Conservation (phyloP, 2,329 filamentous ascomycete species). For the Akanthomyces dipterigenus region DNA sequence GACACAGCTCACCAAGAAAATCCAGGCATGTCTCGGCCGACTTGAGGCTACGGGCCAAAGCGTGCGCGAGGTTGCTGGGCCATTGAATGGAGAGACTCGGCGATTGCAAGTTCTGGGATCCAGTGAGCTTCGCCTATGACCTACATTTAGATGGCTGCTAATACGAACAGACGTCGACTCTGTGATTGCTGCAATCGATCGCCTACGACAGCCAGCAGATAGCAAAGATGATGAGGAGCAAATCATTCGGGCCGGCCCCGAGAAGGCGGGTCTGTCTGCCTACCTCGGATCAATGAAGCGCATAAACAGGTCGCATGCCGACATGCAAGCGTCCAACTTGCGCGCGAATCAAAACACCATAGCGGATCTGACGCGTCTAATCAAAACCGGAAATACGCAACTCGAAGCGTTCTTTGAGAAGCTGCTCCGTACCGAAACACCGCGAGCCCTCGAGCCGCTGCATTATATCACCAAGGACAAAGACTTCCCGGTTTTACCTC, state of each 20-base stretch:
- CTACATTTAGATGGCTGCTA: not conserved
- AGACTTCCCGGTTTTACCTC: constrained; percentile 73
- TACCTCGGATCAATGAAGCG: constrained; percentile 89
- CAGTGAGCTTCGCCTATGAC: constrained; percentile 45
- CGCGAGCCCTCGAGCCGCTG: constrained; percentile 75
- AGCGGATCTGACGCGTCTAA: constrained; percentile 66
- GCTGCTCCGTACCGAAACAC: constrained; percentile 67
- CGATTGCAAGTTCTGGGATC: constrained; percentile 78
- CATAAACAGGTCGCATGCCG: constrained; percentile 72
- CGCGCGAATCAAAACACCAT: constrained; percentile 88
- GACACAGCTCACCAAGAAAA: constrained; percentile 88
- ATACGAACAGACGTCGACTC: constrained; percentile 66
- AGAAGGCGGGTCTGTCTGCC: constrained; percentile 71
- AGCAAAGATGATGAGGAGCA: constrained; percentile 87
- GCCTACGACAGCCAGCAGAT: constrained; percentile 82
- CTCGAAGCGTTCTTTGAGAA: constrained; percentile 80
- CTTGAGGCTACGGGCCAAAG: constrained; percentile 85
- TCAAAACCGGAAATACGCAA: constrained; percentile 73
- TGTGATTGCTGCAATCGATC: constrained; percentile 80
- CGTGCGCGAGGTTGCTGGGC: constrained; percentile 85
- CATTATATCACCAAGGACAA: constrained; percentile 87
- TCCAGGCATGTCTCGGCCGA: constrained; percentile 76
- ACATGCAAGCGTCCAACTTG: constrained; percentile 85
- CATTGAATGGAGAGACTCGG: constrained; percentile 87
- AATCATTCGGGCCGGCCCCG: constrained; percentile 82